Conservation (phyloP, 495 filamentous ascomycete species). For the Neurospora tetraspora region DNA sequence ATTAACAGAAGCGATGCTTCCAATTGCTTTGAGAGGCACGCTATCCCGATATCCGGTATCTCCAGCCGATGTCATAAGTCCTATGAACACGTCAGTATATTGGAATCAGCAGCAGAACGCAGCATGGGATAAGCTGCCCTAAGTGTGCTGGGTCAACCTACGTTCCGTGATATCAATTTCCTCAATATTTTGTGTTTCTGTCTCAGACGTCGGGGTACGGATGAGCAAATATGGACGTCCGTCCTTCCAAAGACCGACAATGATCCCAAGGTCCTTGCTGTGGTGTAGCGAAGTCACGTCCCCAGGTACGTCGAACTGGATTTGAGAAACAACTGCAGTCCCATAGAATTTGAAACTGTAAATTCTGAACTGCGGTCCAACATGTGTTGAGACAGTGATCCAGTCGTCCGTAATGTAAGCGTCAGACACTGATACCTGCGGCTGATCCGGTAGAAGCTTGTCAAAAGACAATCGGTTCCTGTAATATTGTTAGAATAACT, state of each 20-base stretch:
- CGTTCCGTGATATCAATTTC: constrained; percentile 9
- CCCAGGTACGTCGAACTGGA: constrained; percentile 20
- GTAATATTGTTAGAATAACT: constrained; percentile 1
- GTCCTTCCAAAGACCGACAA: constrained; percentile 22
- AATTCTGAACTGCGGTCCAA: constrained; percentile 20
- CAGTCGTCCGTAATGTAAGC: constrained; percentile 19
- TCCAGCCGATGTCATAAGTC: background rate
- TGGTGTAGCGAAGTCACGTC: constrained; percentile 33
- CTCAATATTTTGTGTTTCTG: background rate
- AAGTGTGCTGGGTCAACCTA: constrained; percentile 2
- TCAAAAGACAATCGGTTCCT: constrained; percentile 19
- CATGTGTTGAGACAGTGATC: constrained; percentile 28
- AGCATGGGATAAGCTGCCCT: background rate
- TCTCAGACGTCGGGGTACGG: background rate
- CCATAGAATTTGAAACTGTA: constrained; percentile 20
- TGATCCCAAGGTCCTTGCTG: constrained; percentile 11
- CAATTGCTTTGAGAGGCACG: constrained; percentile 20
- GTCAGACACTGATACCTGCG: constrained; percentile 19
- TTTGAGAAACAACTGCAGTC: constrained; percentile 8
- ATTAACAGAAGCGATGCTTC: constrained; percentile 21
- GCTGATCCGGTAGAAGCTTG: constrained; percentile 15
- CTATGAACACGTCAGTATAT: constrained; percentile 4
- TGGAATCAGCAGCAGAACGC: background rate
- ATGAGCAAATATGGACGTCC: constrained; percentile 17
- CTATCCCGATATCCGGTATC: background rate